These are phyloP conservation scores for Termitomyces sp. DNA, from an alignment of 768 basidiomycete species.

Conservation along the genomic window DNA sequence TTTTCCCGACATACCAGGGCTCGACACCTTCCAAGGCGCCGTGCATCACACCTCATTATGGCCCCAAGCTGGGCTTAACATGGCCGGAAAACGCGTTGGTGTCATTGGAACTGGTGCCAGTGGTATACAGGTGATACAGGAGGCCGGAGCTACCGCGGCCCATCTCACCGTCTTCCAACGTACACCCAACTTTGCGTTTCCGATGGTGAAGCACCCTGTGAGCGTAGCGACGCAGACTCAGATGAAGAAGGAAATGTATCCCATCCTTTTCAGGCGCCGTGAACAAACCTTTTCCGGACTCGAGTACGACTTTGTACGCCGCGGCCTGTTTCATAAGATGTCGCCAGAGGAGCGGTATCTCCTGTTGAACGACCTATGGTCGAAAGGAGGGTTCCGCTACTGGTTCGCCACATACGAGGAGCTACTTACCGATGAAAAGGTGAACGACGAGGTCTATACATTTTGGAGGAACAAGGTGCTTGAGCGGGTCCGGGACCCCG, in stretches of 20 bases:
- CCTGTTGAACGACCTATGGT: constrained; percentile 18
- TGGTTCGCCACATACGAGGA: constrained; percentile 15
- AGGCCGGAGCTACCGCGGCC: constrained; percentile 13
- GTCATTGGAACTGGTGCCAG: constrained; percentile 23
- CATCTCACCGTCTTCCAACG: constrained; percentile 26
- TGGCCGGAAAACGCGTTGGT: constrained; percentile 20
- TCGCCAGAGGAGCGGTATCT: constrained; percentile 19
- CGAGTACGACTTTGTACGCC: constrained; percentile 4
- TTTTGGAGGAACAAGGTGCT: constrained; percentile 22
- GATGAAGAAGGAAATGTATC: constrained; percentile 17
- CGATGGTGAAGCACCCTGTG: constrained; percentile 20
- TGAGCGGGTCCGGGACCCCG: constrained; percentile 14
- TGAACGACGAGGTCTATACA: constrained; percentile 17
- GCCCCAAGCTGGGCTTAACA: constrained; percentile 17
- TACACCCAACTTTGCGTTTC: constrained; percentile 20
- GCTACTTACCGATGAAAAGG: constrained; percentile 10
- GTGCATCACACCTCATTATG: constrained; percentile 20
- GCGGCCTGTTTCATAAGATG: constrained; percentile 9
- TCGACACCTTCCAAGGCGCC: constrained; percentile 19
- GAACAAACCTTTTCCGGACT: constrained; percentile 17
- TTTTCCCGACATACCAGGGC: constrained; percentile 16
- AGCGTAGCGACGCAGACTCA: constrained; percentile 8
- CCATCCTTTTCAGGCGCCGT: constrained; percentile 15
- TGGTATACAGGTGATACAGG: constrained; percentile 23
- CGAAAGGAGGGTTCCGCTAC: constrained; percentile 17